Base-by-base conservation (phyloP, 768 basidiomycete species). In the Boletus barrowsii region DNA sequence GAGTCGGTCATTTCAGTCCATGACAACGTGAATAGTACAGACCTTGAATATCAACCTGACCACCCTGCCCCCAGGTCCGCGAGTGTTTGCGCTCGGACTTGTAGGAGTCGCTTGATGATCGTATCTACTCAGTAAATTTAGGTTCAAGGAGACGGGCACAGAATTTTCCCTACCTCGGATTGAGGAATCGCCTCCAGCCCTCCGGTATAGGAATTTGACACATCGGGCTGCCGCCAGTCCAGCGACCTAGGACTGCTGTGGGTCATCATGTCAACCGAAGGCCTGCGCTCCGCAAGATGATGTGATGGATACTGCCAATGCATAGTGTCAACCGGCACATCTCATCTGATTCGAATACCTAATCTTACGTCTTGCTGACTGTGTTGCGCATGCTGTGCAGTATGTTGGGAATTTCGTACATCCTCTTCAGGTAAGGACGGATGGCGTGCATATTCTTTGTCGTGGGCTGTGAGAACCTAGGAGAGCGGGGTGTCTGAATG, bases 21-120 rank as follows among this genome's bases (percentile, higher is more conserved):
- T 59, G 54, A 56, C 53, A 51, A 54, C 57, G 42, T 29, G 30
- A 22, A 36, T 15, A 24, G 39, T 13, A 60, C 61, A n/a, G 37
- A 70, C 71, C 51, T 1, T 62, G 69, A 33, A 70, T 62, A 36
- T 70, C 67, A 70, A 72, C 65, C 41, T 62, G 69, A 35, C 69
- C 72, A 59, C 69, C 72, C 62, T 78, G 81, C 56, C 85, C 84
- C 84, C 84, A 87, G 54, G 73, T 79, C 62, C 84, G 76, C 61
- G 78, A 73, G 70, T 85, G 83, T 65, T 86, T 86, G 70, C 84
- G 75, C 62, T 65, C 75, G 51, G 70, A 66, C 71, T 65, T 69
- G 69, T 61, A 70, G 61, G 62, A 69, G 70, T 68, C 65, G 69
- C 69, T 70, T 72, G 69, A 72, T 64, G 63, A 71, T 56, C 69